phyloP scores from a whole-genome alignment of 2,329 filamentous ascomycete species.

The Cladorrhinum sp. region DNA sequence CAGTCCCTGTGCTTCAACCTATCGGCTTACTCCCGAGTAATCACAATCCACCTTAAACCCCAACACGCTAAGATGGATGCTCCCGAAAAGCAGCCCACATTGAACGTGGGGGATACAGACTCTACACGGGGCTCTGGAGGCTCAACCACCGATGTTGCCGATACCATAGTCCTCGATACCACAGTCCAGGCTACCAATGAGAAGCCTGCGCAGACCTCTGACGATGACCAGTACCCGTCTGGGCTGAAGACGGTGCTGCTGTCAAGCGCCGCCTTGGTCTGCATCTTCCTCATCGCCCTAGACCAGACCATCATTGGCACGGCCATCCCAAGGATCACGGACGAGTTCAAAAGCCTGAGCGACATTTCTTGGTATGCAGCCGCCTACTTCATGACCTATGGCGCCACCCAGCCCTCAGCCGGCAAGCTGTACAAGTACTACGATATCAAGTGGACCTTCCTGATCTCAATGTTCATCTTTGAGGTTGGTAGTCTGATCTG shows the following conservation, averaged over 20 bases:
- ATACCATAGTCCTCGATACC: background rate
- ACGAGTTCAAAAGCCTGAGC: constrained; percentile 34
- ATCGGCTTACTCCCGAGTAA: background rate
- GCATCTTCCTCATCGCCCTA: constrained; percentile 12
- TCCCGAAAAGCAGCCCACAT: background rate
- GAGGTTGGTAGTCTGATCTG: constrained; percentile 46
- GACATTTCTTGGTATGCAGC: constrained; percentile 48
- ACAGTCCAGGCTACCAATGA: background rate
- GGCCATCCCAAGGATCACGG: constrained; percentile 37
- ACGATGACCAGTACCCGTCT: background rate
- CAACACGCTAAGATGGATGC: background rate
- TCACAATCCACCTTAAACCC: background rate
- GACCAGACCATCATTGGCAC: constrained; percentile 42
- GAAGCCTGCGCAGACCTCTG: background rate
- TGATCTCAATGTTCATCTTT: constrained; percentile 40
- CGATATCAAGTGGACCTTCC: constrained; percentile 39
- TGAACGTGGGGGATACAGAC: background rate
- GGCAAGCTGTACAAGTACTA: constrained; percentile 39
- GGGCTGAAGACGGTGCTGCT: background rate
- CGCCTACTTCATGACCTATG: constrained; percentile 37
- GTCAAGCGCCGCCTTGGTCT: background rate
- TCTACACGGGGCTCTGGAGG: background rate
- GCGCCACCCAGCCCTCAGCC: constrained; percentile 24
- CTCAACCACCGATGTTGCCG: background rate
- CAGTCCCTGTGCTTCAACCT: no score